Evolutionary conservation across 192 early-diverging fungal genomes (phyloP).

Genomic region (Endogone sp.): DNA sequence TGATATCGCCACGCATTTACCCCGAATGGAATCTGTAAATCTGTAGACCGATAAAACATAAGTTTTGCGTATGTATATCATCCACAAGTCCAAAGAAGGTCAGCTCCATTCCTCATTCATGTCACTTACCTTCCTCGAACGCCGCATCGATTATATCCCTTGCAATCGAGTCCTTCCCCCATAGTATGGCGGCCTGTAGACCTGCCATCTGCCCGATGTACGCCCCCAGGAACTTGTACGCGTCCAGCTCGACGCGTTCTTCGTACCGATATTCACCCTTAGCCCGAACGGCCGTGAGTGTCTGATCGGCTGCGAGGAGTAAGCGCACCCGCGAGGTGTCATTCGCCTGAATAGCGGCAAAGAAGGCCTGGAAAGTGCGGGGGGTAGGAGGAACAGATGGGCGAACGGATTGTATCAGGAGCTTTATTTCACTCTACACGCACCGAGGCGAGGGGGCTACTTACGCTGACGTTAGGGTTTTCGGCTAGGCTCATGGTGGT

Average conservation of each 20-base stretch:
- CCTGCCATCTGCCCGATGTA: slow-evolving; percentile 60
- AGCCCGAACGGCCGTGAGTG: slow-evolving; percentile 24
- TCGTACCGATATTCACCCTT: slow-evolving; percentile 21
- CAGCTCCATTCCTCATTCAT: too few relatives aligned
- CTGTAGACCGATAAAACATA: slow-evolving; percentile 18
- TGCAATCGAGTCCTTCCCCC: slow-evolving; percentile 55
- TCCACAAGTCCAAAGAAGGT: too few relatives aligned
- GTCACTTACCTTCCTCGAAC: slow-evolving; percentile 43
- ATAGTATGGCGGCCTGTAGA: slow-evolving; percentile 59
- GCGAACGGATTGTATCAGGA: not conserved
- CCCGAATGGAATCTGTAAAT: slow-evolving; percentile 61
- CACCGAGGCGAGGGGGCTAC: not conserved
- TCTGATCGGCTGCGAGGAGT: slow-evolving; percentile 27
- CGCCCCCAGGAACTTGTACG: slow-evolving; percentile 63
- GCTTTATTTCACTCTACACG: too few relatives aligned
- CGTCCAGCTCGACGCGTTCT: slow-evolving; percentile 50
- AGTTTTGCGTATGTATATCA: too few relatives aligned
- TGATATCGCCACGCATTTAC: too few relatives aligned
- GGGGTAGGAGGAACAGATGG: not conserved
- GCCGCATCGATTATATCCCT: slow-evolving; percentile 65
- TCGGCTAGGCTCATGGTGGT: not conserved
- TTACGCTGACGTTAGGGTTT: not conserved
- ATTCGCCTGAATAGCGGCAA: slow-evolving; percentile 31
- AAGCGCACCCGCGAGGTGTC: slow-evolving; percentile 30
- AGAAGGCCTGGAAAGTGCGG: slow-evolving; percentile 9